Evolutionary conservation across 306 rosid genomes (phyloP).

Genomic region (Styphnolobium japonicum): DNA sequence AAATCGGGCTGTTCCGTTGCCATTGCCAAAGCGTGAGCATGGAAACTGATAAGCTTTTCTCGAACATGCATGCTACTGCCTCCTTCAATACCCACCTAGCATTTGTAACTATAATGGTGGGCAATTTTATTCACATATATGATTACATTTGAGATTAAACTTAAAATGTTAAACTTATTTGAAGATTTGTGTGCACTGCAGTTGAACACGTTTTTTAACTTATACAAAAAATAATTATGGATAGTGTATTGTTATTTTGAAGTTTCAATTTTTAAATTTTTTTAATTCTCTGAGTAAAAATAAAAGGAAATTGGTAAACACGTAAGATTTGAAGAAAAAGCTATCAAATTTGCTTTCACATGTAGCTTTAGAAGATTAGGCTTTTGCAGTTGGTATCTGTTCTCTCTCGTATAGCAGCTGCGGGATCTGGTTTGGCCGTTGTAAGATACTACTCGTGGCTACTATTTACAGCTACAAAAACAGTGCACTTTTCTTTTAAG

Average conservation of each 20-base stretch:
- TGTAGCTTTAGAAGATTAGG: conserved; percentile 21
- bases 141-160: background rate
- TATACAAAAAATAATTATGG: too few species aligned
- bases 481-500: background rate
- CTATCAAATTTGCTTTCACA: background rate
- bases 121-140: background rate
- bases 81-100: background rate
- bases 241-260: too few species aligned
- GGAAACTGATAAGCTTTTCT: background rate
- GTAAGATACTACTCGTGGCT: background rate
- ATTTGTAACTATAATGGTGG: too few species aligned
- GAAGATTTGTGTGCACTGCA: background rate
- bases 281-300: background rate
- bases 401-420: background rate
- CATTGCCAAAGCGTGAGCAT: background rate
- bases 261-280: too few species aligned
- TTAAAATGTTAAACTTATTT: background rate
- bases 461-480: conserved; percentile 12
- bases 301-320: background rate
- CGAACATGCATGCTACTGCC: too few species aligned
- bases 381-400: conserved; percentile 17
- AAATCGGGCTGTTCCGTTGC: background rate
- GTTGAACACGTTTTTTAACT: too few species aligned
- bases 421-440: background rate
- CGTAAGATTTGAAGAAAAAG: background rate